Conservation (phyloP, 1,139 yeast species). For the Debaryomycetaceae sp. region DNA sequence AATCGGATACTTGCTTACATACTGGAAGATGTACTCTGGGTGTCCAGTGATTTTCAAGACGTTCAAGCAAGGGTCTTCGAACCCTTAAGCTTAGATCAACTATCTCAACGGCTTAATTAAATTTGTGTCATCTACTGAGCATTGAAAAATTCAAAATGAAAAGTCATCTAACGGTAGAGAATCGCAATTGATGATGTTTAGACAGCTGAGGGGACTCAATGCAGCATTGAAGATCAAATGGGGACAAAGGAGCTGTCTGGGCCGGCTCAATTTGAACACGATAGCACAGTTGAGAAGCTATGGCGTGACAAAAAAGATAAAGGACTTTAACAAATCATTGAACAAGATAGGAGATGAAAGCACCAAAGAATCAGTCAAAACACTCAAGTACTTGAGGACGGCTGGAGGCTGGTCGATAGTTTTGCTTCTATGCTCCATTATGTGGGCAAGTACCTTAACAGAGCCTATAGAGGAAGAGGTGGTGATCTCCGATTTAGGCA, state of each 20-base stretch:
- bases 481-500: conserved; percentile 15
- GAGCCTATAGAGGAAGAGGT: conserved; percentile 11
- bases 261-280: not conserved
- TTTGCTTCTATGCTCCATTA: conserved; percentile 31
- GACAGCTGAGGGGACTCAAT: not conserved
- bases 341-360: conserved; percentile 34
- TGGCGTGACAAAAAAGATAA: conserved; percentile 8
- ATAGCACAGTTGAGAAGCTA: conserved; percentile 1
- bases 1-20: conserved; percentile 19
- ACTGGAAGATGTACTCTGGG: conserved; percentile 34
- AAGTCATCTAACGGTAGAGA: not conserved
- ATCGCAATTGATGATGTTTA: not conserved
- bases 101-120: conserved; percentile 5
- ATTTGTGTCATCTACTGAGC: not conserved
- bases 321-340: conserved; percentile 17
- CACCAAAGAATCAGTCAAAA: conserved; percentile 27
- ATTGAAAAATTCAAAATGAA: not conserved
- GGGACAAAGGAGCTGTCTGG: not conserved
- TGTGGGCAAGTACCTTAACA: conserved; percentile 27
- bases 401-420: conserved; percentile 33
- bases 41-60: conserved; percentile 10
- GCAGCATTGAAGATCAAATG: not conserved
- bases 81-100: conserved; percentile 21
- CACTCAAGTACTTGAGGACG: conserved; percentile 28
- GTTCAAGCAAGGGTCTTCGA: conserved; percentile 6